Conservation (phyloP, 2,329 filamentous ascomycete species). For the Calonectria crousiana region DNA sequence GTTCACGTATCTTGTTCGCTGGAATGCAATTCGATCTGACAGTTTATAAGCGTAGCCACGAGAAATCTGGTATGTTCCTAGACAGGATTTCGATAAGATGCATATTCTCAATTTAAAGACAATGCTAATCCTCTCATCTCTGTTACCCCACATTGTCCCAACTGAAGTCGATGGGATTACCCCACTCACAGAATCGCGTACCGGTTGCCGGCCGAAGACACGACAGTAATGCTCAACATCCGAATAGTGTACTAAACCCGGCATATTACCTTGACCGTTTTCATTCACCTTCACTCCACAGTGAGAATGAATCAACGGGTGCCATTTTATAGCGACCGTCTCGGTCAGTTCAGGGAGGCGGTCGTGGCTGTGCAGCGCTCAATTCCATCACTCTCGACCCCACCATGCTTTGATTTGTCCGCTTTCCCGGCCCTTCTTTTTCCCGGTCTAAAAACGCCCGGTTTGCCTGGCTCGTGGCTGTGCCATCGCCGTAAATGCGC, state of each 20-base stretch:
- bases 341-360: not conserved
- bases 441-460: not conserved
- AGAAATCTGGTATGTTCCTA: not conserved
- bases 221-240: not conserved
- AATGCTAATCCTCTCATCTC: not conserved
- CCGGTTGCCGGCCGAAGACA: not conserved
- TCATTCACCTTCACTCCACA: not conserved
- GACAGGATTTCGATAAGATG: not conserved
- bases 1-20: not conserved
- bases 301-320: not conserved
- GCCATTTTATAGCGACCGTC: not conserved
- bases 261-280: not conserved
- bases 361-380: not conserved
- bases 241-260: not conserved
- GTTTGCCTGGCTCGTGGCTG: conserved; percentile 1
- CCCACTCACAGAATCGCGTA: not conserved
- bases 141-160: not conserved
- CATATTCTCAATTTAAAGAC: not conserved
- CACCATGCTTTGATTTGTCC: not conserved
- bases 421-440: not conserved
- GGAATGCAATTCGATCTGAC: not conserved
- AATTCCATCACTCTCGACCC: not conserved
- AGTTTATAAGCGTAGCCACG: not conserved
- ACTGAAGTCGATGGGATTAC: not conserved
- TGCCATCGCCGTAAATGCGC: not conserved